Evolutionary conservation across 495 filamentous ascomycete species (phyloP).

Genomic region (Staphylotrichum tortipilum): DNA sequence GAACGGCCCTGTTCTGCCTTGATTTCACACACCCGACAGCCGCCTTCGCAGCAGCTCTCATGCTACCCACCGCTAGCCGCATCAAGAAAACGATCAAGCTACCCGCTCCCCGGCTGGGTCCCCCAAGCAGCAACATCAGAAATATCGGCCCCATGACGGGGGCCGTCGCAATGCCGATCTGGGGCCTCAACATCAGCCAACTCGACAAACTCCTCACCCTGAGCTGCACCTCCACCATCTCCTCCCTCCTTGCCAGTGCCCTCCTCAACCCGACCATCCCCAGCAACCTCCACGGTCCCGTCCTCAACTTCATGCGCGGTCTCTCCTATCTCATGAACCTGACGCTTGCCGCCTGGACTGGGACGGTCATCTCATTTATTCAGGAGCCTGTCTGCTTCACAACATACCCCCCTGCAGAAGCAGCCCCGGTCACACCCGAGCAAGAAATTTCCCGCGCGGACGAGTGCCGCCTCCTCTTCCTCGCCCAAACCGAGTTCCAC

Average conservation of each 20-base stretch:
- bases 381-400: not conserved
- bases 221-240: constrained; percentile 2
- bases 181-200: not conserved
- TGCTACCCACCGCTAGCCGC: not conserved
- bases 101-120: not conserved
- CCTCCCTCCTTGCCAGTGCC: not conserved
- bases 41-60: constrained; percentile 1
- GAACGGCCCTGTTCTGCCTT: too few relatives aligned
- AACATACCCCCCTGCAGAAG: too few relatives aligned
- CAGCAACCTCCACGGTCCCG: not conserved
- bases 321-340: not conserved
- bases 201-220: constrained; percentile 4
- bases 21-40: too few relatives aligned
- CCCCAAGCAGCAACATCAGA: not conserved
- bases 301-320: not conserved
- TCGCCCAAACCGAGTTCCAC: not conserved
- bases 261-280: not conserved
- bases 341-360: not conserved
- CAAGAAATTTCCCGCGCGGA: not conserved
- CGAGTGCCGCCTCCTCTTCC: not conserved
- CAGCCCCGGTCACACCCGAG: not conserved
- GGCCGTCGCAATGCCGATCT: too few relatives aligned
- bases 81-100: not conserved
- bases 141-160: too few relatives aligned
- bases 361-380: not conserved